These are phyloP conservation scores for Phlebiopsis flavidoalba DNA, from an alignment of 768 basidiomycete genomes.

Conservation along the genomic window DNA sequence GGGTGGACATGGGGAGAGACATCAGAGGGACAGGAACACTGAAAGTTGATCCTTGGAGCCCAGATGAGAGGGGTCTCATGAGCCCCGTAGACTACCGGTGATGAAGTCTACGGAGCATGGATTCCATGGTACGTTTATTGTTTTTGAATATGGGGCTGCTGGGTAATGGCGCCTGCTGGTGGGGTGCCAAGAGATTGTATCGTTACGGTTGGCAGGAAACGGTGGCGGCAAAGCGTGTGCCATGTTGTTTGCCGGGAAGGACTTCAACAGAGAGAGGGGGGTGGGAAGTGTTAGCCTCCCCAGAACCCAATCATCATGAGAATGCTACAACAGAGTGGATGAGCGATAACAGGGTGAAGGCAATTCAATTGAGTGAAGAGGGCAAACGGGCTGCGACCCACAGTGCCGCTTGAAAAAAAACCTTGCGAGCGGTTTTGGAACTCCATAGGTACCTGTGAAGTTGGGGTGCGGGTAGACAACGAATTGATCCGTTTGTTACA, in stretches of 20 bases:
- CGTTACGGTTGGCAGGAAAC: conserved; percentile 94
- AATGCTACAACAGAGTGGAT: too few relatives aligned
- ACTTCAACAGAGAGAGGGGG: too few relatives aligned
- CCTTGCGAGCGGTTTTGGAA: conserved; percentile 86
- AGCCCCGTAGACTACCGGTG: conserved; percentile 91
- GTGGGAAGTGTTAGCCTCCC: too few relatives aligned
- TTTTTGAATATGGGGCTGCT: conserved; percentile 96
- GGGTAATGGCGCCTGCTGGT: conserved; percentile 84
- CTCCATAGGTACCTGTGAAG: conserved; percentile 74
- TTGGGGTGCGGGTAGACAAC: conserved; percentile 77
- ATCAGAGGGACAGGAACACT: conserved; percentile 89
- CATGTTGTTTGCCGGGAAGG: too few relatives aligned
- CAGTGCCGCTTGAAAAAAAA: conserved; percentile 82
- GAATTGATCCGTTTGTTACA: conserved; percentile 72
- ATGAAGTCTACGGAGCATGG: conserved; percentile 91
- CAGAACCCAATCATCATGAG: conserved; percentile 95
- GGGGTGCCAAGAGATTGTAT: conserved; percentile 92
- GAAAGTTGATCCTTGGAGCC: conserved; percentile 91
- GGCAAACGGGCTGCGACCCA: too few relatives aligned
- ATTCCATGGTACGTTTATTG: conserved; percentile 99
- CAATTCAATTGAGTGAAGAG: too few relatives aligned
- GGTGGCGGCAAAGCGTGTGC: conserved; percentile 90
- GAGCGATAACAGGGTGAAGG: too few relatives aligned
- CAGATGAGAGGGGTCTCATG: conserved; percentile 61
- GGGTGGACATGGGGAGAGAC: conserved; percentile 97